Evolutionary conservation across 164 flowering plant genomes (phyloP), one percentile per base, ranked within the genome.

Genomic region (Akebia trifoliata): DNA sequence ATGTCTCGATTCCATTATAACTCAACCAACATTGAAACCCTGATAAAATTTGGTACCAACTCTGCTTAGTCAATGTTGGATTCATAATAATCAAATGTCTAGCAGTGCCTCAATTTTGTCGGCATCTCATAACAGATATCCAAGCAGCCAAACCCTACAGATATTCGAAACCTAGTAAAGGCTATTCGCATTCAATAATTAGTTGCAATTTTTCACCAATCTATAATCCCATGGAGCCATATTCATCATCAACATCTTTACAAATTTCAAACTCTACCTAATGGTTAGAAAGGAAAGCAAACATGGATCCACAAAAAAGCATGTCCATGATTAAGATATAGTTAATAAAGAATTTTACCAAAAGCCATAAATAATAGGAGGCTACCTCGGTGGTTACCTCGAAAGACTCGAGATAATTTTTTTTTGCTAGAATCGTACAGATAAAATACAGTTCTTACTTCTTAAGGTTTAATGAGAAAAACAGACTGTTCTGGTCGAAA

Each of bases 351-450:
- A 14, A 59, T 7, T 40, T 50, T 3, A 17, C 6, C 10, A 10
- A 63, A 43, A 24, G 28, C 34, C 4, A 3, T 8, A 38, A 57
- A 20, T 7, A 14, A 12, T 21, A 15, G 34, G 8, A 49, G 43
- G 17, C 20, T 76, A 90, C 97, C 92, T 84, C 82, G 3, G 81
- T 68, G 29, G 89, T 31, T 44, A 88, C 71, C 71, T 86, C 96
- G 28, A 86, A 56, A 34, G 96, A 87, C 69, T 84, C 86, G 26
- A 11, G 67, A 64, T 87, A 90, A 36, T 82, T 68, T 15, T 84
- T 87, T 68, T 86, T 89, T 4, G 59, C 32, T 2, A 91, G 94
- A 44, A 82, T 94, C 96, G 86, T 66, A 57, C 68, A 53, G 17
- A 62, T 29, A 22, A 26, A 53, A 38, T 39, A 28, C 18, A 0